Percentiles rank a stretch among this genome's conserved stretches.
phyloP scores from a whole-genome alignment of 106 monocot species.

The Alisma plantagoaquatica region DNA sequence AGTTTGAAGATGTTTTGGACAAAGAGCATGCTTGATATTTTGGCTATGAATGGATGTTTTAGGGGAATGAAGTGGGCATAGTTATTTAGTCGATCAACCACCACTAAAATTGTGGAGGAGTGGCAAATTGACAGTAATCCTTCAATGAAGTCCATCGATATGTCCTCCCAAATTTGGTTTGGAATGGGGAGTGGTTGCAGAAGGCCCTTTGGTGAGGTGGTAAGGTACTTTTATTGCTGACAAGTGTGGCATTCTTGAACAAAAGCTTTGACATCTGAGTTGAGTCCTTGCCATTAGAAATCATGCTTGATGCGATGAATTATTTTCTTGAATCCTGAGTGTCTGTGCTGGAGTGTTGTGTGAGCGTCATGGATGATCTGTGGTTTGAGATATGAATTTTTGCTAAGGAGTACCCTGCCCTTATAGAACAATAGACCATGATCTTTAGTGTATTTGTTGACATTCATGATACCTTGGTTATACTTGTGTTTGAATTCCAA shows the following conservation, averaged over 20 bases:
- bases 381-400: too few relatives aligned
- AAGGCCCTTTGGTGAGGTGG: neutral
- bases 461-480: neutral
- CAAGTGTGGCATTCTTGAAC: neutral
- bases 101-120: neutral
- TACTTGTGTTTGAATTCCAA: too few relatives aligned
- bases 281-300: conserved; percentile 4
- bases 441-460: neutral
- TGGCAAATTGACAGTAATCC: neutral
- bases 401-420: neutral
- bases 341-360: neutral
- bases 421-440: neutral
- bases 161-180: conserved; percentile 1
- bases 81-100: conserved; percentile 18
- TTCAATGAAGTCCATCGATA: conserved; percentile 20
- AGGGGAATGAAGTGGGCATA: conserved; percentile 6
- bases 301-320: neutral
- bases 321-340: neutral
- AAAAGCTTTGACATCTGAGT: neutral
- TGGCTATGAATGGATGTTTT: conserved; percentile 4
- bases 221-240: neutral
- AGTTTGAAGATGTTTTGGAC: conserved; percentile 1
- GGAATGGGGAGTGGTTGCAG: conserved; percentile 12
- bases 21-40: conserved; percentile 1
- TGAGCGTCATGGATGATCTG: neutral